Evolutionary conservation across 2,329 filamentous ascomycete species (phyloP).

Genomic region (Pseudopithomyces maydicus): DNA sequence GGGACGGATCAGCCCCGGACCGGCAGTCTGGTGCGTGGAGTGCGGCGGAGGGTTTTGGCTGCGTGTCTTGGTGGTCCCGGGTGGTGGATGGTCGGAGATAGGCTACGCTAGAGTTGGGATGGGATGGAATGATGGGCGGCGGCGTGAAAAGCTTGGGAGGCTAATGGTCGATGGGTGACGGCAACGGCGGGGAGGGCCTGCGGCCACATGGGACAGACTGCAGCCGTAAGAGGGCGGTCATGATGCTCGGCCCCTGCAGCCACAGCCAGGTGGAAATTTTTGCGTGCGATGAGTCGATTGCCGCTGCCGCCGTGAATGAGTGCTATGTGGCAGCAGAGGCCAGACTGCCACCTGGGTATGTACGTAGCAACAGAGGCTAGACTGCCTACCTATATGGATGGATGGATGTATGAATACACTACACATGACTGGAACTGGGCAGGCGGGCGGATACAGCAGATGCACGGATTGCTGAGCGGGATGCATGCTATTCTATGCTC

Average conservation of each 20-base stretch:
- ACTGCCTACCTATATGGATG: no score
- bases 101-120: neutral
- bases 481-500: no score
- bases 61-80: no score
- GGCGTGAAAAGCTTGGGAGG: neutral
- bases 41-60: constrained; percentile 8
- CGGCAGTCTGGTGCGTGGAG: constrained; percentile 4
- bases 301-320: neutral
- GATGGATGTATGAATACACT: no score
- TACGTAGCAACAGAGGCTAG: no score
- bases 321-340: no score
- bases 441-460: no score
- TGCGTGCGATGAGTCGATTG: neutral
- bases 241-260: neutral
- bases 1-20: neutral
- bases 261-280: neutral
- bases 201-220: neutral
- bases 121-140: neutral
- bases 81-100: no score
- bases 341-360: no score
- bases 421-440: no score
- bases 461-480: no score
- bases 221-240: constrained; percentile 1
- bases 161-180: neutral
- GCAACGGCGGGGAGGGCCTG: neutral